Percentiles rank a stretch among this genome's conserved stretches.
Conservation (phyloP, 2,329 filamentous ascomycete species). For the Trichophyton mentagrophytes region DNA sequence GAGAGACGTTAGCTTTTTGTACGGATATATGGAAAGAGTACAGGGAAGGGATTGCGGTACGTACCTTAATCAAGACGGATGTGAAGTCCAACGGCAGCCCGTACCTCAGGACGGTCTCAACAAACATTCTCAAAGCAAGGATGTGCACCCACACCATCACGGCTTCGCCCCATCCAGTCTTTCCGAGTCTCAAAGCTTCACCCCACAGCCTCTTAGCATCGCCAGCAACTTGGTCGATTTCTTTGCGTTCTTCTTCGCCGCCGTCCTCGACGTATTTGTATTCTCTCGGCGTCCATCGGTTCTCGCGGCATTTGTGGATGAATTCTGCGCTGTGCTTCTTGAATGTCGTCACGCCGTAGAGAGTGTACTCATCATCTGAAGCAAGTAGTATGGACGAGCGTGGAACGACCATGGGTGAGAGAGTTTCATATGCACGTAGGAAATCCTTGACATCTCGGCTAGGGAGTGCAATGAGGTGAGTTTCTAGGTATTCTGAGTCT, state of each 20-base stretch:
- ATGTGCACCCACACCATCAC: conserved; percentile 96
- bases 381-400: conserved; percentile 70
- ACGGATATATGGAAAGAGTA: neutral
- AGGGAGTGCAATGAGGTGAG: conserved; percentile 83
- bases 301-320: conserved; percentile 78
- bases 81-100: conserved; percentile 85
- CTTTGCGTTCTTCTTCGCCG: conserved; percentile 74
- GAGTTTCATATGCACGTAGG: conserved; percentile 72
- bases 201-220: conserved; percentile 90
- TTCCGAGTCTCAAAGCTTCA: conserved; percentile 71
- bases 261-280: conserved; percentile 88
- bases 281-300: conserved; percentile 87
- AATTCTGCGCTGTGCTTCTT: conserved; percentile 85
- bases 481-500: conserved; percentile 93
- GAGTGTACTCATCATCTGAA: conserved; percentile 75
- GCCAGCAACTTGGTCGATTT: conserved; percentile 66
- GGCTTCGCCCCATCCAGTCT: conserved; percentile 90
- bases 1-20: conserved; percentile 8
- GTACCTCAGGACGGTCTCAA: conserved; percentile 95
- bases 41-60: conserved; percentile 16
- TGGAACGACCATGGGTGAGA: conserved; percentile 85
- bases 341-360: conserved; percentile 84
- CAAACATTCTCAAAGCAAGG: conserved; percentile 80
- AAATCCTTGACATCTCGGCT: conserved; percentile 73
- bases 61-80: conserved; percentile 69